Evolutionary conservation across 208 protist species (phyloP), one percentile per base, ranked within the genome.

Genomic region (Zelonia costaricensis): DNA sequence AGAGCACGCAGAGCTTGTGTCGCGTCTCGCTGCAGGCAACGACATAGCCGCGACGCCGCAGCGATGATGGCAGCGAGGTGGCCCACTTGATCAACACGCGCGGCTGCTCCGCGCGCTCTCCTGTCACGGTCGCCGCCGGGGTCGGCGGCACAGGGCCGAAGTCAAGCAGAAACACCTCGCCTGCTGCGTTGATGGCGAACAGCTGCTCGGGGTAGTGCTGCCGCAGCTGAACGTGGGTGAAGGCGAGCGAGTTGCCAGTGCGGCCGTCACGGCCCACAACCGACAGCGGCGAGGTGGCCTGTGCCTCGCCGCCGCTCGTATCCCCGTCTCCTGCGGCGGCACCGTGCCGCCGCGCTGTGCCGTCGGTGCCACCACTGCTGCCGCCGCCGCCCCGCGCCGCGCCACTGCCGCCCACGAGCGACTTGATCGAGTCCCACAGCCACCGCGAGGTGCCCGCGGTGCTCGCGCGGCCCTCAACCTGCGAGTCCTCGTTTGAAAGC

Each of bases 141-240:
- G n/a, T 46, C 1, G 68, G 60, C 9, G 58, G 46, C 13, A 83
- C 18, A 0, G 68, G 45, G 18, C 61, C 52, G 40, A 80, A 62
- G 38, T 85, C 76, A 13, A 92, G 38, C 3, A 92, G 51, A 16
- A 88, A 85, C 12, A 92, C 51, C 55, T 92, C 82, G 18, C 74
- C 78, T 12, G 71, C 65, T 0, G 66, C 76, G 25, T 79, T 90
- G 3, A 72, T 51, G 2, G 80, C 85, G 39, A 86, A 59, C 0
- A 88, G 46, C 60, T 88, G 70, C 8, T 65, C 76, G 22, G 74
- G 42, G 57, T 80, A 69, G 42, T 78, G 58, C 20, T 35, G 18
- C n/a, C 79, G 72, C 22, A 92, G 69, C 4, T 71, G 74, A 10
- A 88, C 40, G 22, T 86, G 60, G 3, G 81, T 88, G 27, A 88